Conservation (phyloP, 208 protist genomes). For the Trypanosoma grayi region DNA sequence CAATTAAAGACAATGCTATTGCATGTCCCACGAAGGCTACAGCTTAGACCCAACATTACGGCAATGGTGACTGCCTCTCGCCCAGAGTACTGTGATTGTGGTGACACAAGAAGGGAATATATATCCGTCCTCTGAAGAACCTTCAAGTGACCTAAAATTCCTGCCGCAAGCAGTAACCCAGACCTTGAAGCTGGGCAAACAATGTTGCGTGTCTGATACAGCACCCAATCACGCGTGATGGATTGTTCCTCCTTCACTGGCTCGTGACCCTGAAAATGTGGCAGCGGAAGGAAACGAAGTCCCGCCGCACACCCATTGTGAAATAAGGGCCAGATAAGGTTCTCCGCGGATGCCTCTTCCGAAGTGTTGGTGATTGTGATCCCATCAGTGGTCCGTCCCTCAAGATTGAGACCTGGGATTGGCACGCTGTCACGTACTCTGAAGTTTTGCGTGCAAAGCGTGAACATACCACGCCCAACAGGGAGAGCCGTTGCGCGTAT, state of each 20-base stretch:
- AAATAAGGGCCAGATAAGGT: slow-evolving; percentile 73
- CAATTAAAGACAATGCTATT: slow-evolving; percentile 82
- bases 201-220: slow-evolving; percentile 84
- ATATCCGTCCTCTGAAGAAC: slow-evolving; percentile 86
- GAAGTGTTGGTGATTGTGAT: slow-evolving; percentile 57
- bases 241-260: slow-evolving; percentile 29
- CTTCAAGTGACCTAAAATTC: slow-evolving; percentile 71
- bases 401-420: slow-evolving; percentile 65
- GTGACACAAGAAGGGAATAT: slow-evolving; percentile 74
- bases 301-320: slow-evolving; percentile 87
- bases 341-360: slow-evolving; percentile 31
- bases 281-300: slow-evolving; percentile 73
- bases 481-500: slow-evolving; percentile 51
- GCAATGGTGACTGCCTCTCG: slow-evolving; percentile 77
- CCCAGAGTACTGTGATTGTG: slow-evolving; percentile 56
- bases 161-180: slow-evolving; percentile 73
- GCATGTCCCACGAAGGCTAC: slow-evolving; percentile 79
- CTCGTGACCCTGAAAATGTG: slow-evolving; percentile 13
- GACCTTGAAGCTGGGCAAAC: slow-evolving; percentile 51
- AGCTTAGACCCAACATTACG: slow-evolving; percentile 83
- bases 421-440: slow-evolving; percentile 72
- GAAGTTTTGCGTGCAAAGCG: slow-evolving; percentile 81
- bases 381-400: slow-evolving; percentile 66
- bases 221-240: slow-evolving; percentile 80
- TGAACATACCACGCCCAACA: slow-evolving; percentile 79